Evolutionary conservation across 306 rosid species (phyloP), one percentile per base, ranked within the genome.

Genomic region (Cicer arietinum): DNA sequence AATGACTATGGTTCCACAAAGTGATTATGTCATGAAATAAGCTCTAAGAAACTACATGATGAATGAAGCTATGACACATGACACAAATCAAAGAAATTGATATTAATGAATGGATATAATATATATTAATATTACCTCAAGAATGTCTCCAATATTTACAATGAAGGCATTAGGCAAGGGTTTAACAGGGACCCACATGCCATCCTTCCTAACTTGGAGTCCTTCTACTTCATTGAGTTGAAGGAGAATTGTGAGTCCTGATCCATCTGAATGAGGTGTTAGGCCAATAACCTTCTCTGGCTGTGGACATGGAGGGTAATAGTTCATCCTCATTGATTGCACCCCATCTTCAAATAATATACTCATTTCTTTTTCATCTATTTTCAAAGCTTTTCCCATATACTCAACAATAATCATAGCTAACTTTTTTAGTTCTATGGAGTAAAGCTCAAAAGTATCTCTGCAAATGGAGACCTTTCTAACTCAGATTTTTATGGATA

Each of bases 261-360:
- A 12, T 10, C 68, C 61, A 80, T 87, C 91, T 1, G 88, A 84
- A 72, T 87, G 88, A 17, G 91, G 85, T n/a, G 72, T 77, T 41
- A 87, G 76, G 1, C 87, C 88, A 41, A 80, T 80, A 6, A 71
- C 88, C 52, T 79, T 69, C 5, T 87, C 76, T 9, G 88, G 82
- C 39, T 82, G 44, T 50, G 86, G 83, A 53, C 88, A 84, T 46
- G 86, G 82, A 30, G 90, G 86, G 53, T 84, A 87, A 61, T 87
- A 80, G 51, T 77, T 87, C 77, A 74, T 80, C 73, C 86, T 87
- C 75, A 79, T 59, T 0, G 71, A 0, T 17, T 82, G 86, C 0
- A 54, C 1, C 3, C 80, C 86, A 37, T 70, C 80, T 46, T 80
- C 78, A 74, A 80, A 83, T 22, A 77, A 2, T 39, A 58, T 77